Evolutionary conservation across 371 early-diverging fungal species (phyloP).

Genomic region (Blakeslea trispora): DNA sequence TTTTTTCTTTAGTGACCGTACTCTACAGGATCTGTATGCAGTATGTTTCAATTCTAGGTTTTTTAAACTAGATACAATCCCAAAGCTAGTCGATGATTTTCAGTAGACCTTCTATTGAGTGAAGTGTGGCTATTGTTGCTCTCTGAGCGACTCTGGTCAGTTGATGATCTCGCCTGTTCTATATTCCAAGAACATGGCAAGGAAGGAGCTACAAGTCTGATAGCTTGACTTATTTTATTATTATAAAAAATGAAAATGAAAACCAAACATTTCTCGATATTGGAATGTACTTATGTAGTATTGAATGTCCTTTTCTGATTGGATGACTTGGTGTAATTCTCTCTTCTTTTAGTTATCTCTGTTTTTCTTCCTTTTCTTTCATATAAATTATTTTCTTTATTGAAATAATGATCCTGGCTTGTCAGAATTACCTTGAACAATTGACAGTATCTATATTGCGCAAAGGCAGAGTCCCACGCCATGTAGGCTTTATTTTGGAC

Average conservation of each 20-base stretch:
- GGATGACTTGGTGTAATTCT: neutral
- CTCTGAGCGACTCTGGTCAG: slow-evolving; percentile 25
- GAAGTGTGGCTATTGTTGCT: slow-evolving; percentile 34
- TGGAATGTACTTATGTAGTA: neutral
- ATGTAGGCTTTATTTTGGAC: slow-evolving; percentile 98
- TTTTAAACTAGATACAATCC: slow-evolving; percentile 41
- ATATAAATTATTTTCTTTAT: neutral
- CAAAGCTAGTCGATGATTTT: slow-evolving; percentile 43
- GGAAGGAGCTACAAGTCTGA: slow-evolving; percentile 44
- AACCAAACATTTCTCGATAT: neutral
- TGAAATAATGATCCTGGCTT: neutral
- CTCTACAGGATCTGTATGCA: slow-evolving; percentile 54
- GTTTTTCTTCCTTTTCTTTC: neutral
- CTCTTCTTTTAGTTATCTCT: neutral
- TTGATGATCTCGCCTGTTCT: slow-evolving; percentile 48
- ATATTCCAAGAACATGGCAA: slow-evolving; percentile 36
- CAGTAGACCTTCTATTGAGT: slow-evolving; percentile 42
- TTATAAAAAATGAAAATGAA: slow-evolving; percentile 20
- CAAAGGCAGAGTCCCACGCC: slow-evolving; percentile 88
- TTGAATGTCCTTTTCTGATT: neutral
- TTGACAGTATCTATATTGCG: slow-evolving; percentile 49
- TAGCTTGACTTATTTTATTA: slow-evolving; percentile 20
- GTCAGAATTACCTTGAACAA: slow-evolving; percentile 16
- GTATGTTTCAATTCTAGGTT: slow-evolving; percentile 47
- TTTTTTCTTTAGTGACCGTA: slow-evolving; percentile 45